phyloP scores from a whole-genome alignment of 257 asterid species.

The Penstemon newberryi region DNA sequence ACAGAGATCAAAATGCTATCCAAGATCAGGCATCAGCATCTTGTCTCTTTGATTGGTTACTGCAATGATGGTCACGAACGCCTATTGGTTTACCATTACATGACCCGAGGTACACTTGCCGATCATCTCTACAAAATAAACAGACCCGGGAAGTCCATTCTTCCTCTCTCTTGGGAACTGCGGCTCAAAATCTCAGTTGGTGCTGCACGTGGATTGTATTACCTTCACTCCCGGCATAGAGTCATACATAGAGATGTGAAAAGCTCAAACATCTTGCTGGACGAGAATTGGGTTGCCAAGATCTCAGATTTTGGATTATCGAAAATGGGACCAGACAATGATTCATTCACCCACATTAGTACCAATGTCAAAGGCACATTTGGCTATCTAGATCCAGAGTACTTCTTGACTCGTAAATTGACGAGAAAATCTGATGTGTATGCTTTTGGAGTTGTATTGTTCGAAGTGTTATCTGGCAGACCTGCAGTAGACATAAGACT shows the following conservation, averaged over 20 bases:
- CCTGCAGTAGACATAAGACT: constrained; percentile 50
- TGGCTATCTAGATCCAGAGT: constrained; percentile 73
- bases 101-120: constrained; percentile 50
- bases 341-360: constrained; percentile 54
- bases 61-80: constrained; percentile 62
- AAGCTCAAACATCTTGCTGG: constrained; percentile 68
- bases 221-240: constrained; percentile 61
- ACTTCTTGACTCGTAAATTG: constrained; percentile 46
- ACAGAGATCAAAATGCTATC: constrained; percentile 68
- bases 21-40: constrained; percentile 51
- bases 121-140: constrained; percentile 56
- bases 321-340: constrained; percentile 61
- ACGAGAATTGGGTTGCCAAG: constrained; percentile 68
- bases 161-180: constrained; percentile 60
- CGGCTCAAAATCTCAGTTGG: constrained; percentile 62
- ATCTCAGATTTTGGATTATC: constrained; percentile 76
- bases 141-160: constrained; percentile 32
- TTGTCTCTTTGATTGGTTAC: constrained; percentile 68
- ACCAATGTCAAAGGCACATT: constrained; percentile 60
- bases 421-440: constrained; percentile 72
- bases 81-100: constrained; percentile 58
- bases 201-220: constrained; percentile 68
- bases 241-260: constrained; percentile 79
- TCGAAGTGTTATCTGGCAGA: constrained; percentile 68
- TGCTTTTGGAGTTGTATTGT: constrained; percentile 70